Conservation (phyloP, 805 yeast genomes). For the Candida nemodendra region DNA sequence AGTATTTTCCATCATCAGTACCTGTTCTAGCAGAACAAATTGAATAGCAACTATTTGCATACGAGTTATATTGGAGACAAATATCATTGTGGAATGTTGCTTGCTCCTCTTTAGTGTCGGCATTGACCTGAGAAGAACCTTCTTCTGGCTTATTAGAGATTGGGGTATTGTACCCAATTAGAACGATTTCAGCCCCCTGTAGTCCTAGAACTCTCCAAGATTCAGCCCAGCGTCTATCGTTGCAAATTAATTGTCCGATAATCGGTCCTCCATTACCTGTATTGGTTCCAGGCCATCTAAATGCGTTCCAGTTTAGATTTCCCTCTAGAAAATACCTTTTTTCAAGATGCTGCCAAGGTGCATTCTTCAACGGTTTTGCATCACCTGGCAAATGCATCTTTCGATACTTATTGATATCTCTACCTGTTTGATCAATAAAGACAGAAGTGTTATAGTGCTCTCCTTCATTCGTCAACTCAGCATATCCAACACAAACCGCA, state of each 20-base stretch:
- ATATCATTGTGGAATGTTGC: constrained; percentile 35
- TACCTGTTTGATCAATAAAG: constrained; percentile 33
- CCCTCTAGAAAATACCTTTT: constrained; percentile 39
- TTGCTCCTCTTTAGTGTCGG: constrained; percentile 24
- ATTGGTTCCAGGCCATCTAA: constrained; percentile 35
- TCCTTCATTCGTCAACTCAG: constrained; percentile 38
- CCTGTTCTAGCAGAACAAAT: constrained; percentile 37
- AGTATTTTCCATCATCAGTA: constrained; percentile 34
- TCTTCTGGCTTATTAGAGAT: constrained; percentile 35
- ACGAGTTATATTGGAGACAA: constrained; percentile 34
- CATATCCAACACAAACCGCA: constrained; percentile 38
- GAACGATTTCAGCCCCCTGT: constrained; percentile 37
- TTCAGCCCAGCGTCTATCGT: constrained; percentile 40
- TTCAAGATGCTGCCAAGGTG: constrained; percentile 37
- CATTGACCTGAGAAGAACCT: constrained; percentile 22
- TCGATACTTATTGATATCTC: constrained; percentile 33
- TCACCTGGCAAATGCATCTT: constrained; percentile 40
- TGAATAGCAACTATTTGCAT: constrained; percentile 34
- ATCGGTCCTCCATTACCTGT: constrained; percentile 32
- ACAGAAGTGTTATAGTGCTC: constrained; percentile 36
- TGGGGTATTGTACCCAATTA: constrained; percentile 38
- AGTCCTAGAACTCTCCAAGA: constrained; percentile 38
- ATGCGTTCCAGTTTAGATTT: constrained; percentile 37
- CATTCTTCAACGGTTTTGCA: constrained; percentile 33
- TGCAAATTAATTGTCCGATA: constrained; percentile 37